Evolutionary conservation across 2,329 filamentous ascomycete species (phyloP).

Genomic region (Xylariomycetidae sp.): DNA sequence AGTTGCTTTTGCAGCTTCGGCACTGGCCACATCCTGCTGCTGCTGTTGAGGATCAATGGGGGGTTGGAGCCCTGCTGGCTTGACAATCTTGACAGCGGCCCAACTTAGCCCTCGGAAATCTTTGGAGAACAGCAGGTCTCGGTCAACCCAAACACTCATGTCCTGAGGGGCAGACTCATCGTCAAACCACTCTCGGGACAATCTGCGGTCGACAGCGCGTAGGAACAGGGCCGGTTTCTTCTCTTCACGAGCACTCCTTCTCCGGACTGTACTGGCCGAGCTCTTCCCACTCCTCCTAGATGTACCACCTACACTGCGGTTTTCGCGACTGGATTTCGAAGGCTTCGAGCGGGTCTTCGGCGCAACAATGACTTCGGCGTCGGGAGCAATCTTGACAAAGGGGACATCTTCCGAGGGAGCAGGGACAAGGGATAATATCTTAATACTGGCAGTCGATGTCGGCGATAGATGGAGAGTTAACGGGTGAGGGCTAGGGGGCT

Average conservation of each 20-base stretch:
- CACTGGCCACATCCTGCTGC: constrained; percentile 58
- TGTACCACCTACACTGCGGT: constrained; percentile 71
- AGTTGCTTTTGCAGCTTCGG: constrained; percentile 45
- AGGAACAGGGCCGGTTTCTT: constrained; percentile 67
- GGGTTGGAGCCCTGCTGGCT: constrained; percentile 69
- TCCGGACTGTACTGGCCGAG: constrained; percentile 62
- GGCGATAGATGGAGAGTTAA: constrained; percentile 90
- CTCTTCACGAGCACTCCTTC: constrained; percentile 54
- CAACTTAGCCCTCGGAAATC: constrained; percentile 71
- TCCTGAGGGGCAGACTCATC: constrained; percentile 51
- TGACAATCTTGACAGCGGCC: constrained; percentile 80
- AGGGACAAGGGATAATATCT: constrained; percentile 76
- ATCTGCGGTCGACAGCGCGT: constrained; percentile 65
- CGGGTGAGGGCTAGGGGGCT: constrained; percentile 60
- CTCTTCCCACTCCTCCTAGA: constrained; percentile 76
- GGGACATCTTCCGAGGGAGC: constrained; percentile 59
- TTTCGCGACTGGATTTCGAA: constrained; percentile 62
- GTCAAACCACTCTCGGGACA: constrained; percentile 73
- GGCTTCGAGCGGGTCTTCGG: constrained; percentile 78
- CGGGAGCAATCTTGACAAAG: constrained; percentile 88
- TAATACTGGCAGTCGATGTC: constrained; percentile 90
- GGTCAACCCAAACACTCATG: constrained; percentile 79
- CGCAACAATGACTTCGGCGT: constrained; percentile 95
- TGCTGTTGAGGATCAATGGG: constrained; percentile 63
- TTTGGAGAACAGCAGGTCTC: constrained; percentile 65